Percentiles rank a stretch among this genome's conserved stretches.
Evolutionary conservation across 768 basidiomycete genomes (phyloP).

Genomic region (Naematelia encephala): DNA sequence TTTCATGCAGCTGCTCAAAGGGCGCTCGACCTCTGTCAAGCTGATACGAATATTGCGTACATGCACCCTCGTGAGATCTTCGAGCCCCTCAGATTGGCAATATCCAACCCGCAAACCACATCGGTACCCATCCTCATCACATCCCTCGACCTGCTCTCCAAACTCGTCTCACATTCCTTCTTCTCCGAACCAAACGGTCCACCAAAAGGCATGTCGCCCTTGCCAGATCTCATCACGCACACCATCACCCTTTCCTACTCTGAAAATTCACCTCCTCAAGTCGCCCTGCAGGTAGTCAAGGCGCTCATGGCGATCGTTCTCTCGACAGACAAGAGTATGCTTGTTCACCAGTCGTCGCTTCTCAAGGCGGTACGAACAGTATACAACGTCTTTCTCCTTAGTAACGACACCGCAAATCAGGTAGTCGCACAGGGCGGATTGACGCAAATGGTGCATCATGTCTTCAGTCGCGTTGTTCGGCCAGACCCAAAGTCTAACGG

Average conservation of each 20-base stretch:
- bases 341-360: slow-evolving; percentile 92
- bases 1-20: slow-evolving; percentile 76
- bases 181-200: slow-evolving; percentile 75
- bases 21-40: slow-evolving; percentile 74
- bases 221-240: slow-evolving; percentile 89
- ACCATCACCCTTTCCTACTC: slow-evolving; percentile 90
- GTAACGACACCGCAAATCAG: slow-evolving; percentile 85
- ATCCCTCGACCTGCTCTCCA: slow-evolving; percentile 94
- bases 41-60: slow-evolving; percentile 62
- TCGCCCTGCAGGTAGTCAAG: slow-evolving; percentile 95
- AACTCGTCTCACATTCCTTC: slow-evolving; percentile 96
- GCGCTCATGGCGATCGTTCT: slow-evolving; percentile 84
- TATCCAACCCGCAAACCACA: slow-evolving; percentile 68
- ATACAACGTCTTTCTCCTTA: slow-evolving; percentile 94
- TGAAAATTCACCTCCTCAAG: slow-evolving; percentile 80
- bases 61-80: slow-evolving; percentile 75
- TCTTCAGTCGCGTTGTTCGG: slow-evolving; percentile 66
- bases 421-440: slow-evolving; percentile 97
- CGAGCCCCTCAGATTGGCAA: slow-evolving; percentile 91
- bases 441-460: slow-evolving; percentile 96
- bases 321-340: slow-evolving; percentile 56
- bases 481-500: slow-evolving; percentile 21
- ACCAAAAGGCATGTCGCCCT: slow-evolving; percentile 66
- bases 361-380: slow-evolving; percentile 96
- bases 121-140: slow-evolving; percentile 93